phyloP scores from a whole-genome alignment of 768 basidiomycete genomes.

The Amanita fuliginea region DNA sequence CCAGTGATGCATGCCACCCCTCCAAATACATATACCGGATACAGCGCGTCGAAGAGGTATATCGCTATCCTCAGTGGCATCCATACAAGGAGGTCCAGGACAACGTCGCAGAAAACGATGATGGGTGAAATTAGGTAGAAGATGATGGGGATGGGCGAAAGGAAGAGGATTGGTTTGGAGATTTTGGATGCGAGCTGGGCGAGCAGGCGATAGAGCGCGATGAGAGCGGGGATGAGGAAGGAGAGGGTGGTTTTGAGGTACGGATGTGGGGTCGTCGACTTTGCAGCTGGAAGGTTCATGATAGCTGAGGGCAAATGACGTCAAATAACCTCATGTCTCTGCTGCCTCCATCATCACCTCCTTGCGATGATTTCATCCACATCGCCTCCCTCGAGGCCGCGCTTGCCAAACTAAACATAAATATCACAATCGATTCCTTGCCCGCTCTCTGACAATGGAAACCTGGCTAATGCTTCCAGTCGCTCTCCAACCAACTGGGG shows the following conservation, averaged over 20 bases:
- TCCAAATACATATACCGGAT: conserved; percentile 45
- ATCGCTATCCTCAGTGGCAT: conserved; percentile 30
- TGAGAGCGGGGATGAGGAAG: background rate
- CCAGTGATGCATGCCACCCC: conserved; percentile 48
- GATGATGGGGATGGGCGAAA: conserved; percentile 19
- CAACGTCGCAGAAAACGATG: conserved; percentile 27
- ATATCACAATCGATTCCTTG: too few species aligned
- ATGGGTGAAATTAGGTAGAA: conserved; percentile 39
- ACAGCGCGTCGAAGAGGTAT: conserved; percentile 31
- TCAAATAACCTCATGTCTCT: too few species aligned
- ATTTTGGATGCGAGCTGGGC: background rate
- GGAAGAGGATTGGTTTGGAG: conserved; percentile 10
- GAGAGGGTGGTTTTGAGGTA: background rate
- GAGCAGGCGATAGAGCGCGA: conserved; percentile 1
- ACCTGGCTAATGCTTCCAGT: too few species aligned
- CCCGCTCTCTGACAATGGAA: too few species aligned
- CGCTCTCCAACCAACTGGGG: too few species aligned
- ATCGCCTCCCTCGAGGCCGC: too few species aligned
- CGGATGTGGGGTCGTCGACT: background rate
- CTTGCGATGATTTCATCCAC: too few species aligned
- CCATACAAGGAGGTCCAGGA: conserved; percentile 29
- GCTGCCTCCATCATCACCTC: too few species aligned
- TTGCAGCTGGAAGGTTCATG: background rate
- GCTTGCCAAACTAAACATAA: too few species aligned
- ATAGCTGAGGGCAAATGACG: too few species aligned